Conservation (phyloP, 2,329 filamentous ascomycete genomes). For the Beauveria rudraprayagi region DNA sequence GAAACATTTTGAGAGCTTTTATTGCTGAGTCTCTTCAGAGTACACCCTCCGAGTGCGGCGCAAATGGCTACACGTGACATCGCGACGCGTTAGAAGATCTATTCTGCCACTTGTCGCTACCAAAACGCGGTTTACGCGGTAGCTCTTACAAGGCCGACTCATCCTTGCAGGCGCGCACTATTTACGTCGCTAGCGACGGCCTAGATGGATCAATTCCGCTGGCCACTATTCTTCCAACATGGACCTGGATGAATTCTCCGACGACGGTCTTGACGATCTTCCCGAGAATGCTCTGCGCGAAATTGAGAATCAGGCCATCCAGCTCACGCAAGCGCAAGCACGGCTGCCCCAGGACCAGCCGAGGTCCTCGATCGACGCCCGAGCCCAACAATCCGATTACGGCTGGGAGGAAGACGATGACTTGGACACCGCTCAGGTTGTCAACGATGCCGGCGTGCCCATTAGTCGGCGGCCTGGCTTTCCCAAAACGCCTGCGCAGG, state of each 20-base stretch:
- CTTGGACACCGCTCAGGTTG: conserved; percentile 50
- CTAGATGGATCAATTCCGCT: not conserved
- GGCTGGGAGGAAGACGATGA: conserved; percentile 48
- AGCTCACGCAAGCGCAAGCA: conserved; percentile 45
- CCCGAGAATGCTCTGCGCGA: conserved; percentile 50
- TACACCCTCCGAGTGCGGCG: not conserved
- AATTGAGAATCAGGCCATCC: conserved; percentile 56
- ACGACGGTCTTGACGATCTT: conserved; percentile 55
- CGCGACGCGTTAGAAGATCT: conserved; percentile 12
- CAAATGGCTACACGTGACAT: conserved; percentile 20
- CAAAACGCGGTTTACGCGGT: not conserved
- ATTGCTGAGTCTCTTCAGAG: too few species aligned
- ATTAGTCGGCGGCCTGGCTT: conserved; percentile 22
- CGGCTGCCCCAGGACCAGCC: conserved; percentile 21
- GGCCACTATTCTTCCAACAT: conserved; percentile 16
- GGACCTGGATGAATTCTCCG: conserved; percentile 51
- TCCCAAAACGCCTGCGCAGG: conserved; percentile 21
- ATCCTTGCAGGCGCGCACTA: not conserved
- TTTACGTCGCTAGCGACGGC: not conserved
- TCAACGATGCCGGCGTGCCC: conserved; percentile 37
- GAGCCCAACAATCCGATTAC: conserved; percentile 26
- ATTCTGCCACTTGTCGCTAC: not conserved
- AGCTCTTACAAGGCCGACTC: not conserved
- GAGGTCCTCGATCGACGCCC: conserved; percentile 18
- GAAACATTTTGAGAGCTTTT: not conserved